Evolutionary conservation across 495 filamentous ascomycete species (phyloP).

Genomic region (Talaromyces thailandensis): DNA sequence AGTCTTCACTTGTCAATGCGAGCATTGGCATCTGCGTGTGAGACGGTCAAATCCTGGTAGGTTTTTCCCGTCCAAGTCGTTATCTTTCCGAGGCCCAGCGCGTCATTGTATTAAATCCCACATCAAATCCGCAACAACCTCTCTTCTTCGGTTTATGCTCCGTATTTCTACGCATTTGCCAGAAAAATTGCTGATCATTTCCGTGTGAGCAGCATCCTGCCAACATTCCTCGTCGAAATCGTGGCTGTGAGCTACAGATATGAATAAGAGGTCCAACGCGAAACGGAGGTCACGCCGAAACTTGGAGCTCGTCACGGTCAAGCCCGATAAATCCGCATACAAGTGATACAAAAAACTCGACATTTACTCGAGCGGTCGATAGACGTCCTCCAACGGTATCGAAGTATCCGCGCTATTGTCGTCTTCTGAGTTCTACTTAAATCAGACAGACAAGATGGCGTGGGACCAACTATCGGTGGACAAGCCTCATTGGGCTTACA

Average conservation of each 20-base stretch:
- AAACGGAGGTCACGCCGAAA: not conserved
- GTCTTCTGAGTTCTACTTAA: conserved; percentile 1
- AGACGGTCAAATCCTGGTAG: not conserved
- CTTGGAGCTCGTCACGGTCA: conserved; percentile 1
- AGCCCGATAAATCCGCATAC: not conserved
- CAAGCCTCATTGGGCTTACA: conserved; percentile 94
- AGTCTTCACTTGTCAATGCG: not conserved
- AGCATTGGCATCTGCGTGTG: not conserved
- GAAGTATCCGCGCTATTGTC: conserved; percentile 10
- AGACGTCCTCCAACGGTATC: not conserved
- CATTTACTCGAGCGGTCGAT: not conserved
- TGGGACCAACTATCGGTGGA: conserved; percentile 93
- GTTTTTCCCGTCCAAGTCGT: not conserved
- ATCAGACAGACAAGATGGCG: conserved; percentile 49
- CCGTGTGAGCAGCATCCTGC: not conserved
- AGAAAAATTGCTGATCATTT: not conserved
- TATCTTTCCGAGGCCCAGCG: not conserved
- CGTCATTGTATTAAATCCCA: not conserved
- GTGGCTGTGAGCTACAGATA: conserved; percentile 7
- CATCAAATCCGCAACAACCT: not conserved
- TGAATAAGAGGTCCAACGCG: conserved; percentile 2
- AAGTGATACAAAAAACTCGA: not conserved
- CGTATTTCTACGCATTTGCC: no score
- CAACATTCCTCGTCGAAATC: not conserved
- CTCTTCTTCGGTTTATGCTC: not conserved